Conservation (phyloP, 768 basidiomycete genomes). For the Boletus sp. region DNA sequence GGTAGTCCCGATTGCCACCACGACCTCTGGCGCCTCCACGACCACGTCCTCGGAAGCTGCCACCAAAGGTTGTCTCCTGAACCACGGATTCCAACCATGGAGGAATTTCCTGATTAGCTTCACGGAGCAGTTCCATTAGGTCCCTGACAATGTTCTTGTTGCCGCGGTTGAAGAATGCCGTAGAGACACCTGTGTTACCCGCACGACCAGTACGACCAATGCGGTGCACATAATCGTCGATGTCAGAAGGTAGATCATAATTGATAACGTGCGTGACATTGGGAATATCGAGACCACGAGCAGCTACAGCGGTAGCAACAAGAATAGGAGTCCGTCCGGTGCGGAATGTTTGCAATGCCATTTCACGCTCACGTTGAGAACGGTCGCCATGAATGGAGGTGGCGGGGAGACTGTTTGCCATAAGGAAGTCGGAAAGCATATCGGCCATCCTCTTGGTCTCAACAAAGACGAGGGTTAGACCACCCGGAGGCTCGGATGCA, state of each 20-base stretch:
- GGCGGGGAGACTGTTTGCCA: slow-evolving; percentile 76
- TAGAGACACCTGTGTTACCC: slow-evolving; percentile 93
- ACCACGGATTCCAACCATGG: slow-evolving; percentile 86
- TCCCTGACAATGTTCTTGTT: slow-evolving; percentile 93
- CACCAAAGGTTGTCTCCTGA: slow-evolving; percentile 75
- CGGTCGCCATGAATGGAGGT: slow-evolving; percentile 99
- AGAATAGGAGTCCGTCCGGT: slow-evolving; percentile 93
- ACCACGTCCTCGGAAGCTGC: slow-evolving; percentile 55
- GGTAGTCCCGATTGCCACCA: slow-evolving; percentile 38
- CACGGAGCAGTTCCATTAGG: slow-evolving; percentile 87
- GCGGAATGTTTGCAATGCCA: slow-evolving; percentile 92
- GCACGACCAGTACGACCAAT: slow-evolving; percentile 99
- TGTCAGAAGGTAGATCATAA: slow-evolving; percentile 96
- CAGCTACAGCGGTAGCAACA: slow-evolving; percentile 98
- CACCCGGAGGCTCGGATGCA: slow-evolving; percentile 64
- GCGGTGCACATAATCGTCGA: slow-evolving; percentile 98
- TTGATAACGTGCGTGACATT: slow-evolving; percentile 99
- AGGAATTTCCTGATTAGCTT: slow-evolving; percentile 96
- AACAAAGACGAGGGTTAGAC: slow-evolving; percentile 93
- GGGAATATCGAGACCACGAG: slow-evolving; percentile 98
- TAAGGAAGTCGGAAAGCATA: slow-evolving; percentile 94
- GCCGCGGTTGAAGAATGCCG: slow-evolving; percentile 93
- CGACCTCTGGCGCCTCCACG: slow-evolving; percentile 40
- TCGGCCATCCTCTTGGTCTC: slow-evolving; percentile 99
- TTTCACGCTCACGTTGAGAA: slow-evolving; percentile 96